phyloP scores from a whole-genome alignment of 164 flowering plant species.

The Vitis rotundifolia region DNA sequence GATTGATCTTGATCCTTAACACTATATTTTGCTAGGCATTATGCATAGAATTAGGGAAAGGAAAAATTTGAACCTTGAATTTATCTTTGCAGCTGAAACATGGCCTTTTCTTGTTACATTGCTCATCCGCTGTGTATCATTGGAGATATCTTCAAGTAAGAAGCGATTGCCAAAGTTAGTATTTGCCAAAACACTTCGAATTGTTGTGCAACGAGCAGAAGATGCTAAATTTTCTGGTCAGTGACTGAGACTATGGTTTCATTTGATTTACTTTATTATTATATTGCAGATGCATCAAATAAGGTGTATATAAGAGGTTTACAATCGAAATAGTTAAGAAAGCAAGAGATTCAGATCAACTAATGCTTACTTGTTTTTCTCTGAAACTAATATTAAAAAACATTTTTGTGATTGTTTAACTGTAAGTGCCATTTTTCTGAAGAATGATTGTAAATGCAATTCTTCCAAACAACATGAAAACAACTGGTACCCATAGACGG shows the following conservation, averaged over 20 bases:
- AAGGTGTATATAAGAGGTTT: background rate
- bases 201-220: conserved; percentile 67
- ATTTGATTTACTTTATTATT: background rate
- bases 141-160: conserved; percentile 72
- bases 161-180: conserved; percentile 57
- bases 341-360: no score
- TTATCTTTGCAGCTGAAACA: conserved; percentile 69
- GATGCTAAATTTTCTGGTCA: conserved; percentile 60
- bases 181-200: conserved; percentile 79
- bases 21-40: background rate
- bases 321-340: no score
- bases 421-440: no score
- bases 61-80: background rate
- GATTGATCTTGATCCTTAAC: conserved; percentile 8
- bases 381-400: no score
- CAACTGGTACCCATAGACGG: no score
- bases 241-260: background rate
- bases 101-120: conserved; percentile 85
- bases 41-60: background rate
- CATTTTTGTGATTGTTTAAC: no score
- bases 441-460: no score
- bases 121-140: conserved; percentile 54
- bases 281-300: background rate
- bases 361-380: no score
- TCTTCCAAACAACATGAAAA: no score